Base-by-base conservation (phyloP, 495 filamentous ascomycete species). In the Neurospora tetrasperma region DNA sequence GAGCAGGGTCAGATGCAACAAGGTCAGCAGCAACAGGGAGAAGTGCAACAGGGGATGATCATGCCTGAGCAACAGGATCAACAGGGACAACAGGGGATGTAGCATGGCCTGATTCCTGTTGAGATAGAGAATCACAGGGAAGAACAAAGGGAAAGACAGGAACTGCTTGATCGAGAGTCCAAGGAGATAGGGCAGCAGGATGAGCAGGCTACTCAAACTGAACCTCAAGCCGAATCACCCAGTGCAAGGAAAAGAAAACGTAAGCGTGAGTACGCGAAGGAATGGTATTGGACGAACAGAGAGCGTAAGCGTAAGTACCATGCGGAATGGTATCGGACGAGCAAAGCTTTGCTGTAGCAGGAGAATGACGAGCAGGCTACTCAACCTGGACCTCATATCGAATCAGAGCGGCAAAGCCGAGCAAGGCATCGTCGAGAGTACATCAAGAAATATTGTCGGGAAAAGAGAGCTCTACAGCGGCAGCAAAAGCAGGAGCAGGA, bases 1-100 rank as follows among this genome's bases (percentile, higher is more conserved):
- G n/a, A n/a, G n/a, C n/a, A 73, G 70, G 71, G 76, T 16, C 74
- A 75, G 0, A 78, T 80, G 75, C 75, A 71, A 59, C 14, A 20
- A 43, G 66, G 74, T 7, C 72, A 75, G 48, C 81, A 84, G 71
- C 83, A 86, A 72, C 73, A 73, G 70, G 71, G 76, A n/a, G 74
- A 75, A 0, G 78, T 80, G 75, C 81, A 80, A 42, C 79, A 83
- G 78, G 81, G 79, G 44, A 77, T 62, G 62, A 27, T 4, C 35
- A 2, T 18, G 76, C 9, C 10, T 54, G 3, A 54, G 20, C 46
- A 54, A 54, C 46, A 54, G n/a, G 46, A 12, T 23, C 46, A 54
- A 54, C 46, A 48, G 46, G 46, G n/a, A 23, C 3, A 48, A 48
- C 46, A 54, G 46, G 46, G 4, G 1, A 54, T 54, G 46, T 54